A percentile compares a stretch with the other conserved stretches of the same genome.
These are phyloP conservation scores for Ceratocystis smalleyi DNA, from an alignment of 2,329 filamentous ascomycete genomes.

Conservation along the genomic window DNA sequence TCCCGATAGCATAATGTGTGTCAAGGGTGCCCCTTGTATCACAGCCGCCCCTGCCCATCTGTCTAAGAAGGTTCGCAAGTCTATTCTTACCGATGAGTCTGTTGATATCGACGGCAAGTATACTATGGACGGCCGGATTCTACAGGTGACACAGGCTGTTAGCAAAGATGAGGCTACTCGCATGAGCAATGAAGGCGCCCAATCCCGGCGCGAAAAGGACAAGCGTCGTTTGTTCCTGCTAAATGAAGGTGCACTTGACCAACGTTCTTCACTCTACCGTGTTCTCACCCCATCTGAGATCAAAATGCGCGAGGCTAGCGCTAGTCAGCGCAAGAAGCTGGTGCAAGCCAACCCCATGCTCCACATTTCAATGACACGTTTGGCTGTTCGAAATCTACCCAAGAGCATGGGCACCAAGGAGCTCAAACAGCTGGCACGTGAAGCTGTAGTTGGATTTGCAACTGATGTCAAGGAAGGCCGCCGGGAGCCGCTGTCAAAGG, in stretches of 20 bases:
- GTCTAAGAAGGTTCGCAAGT: conserved; percentile 47
- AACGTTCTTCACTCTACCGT: conserved; percentile 62
- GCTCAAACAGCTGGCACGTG: conserved; percentile 75
- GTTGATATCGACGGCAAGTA: conserved; percentile 71
- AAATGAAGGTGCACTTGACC: conserved; percentile 66
- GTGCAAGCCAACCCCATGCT: conserved; percentile 83
- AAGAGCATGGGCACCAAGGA: conserved; percentile 70
- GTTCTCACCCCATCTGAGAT: conserved; percentile 64
- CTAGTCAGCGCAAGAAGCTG: conserved; percentile 72
- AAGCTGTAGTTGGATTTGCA: conserved; percentile 89
- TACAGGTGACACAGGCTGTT: conserved; percentile 74
- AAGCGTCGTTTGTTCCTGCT: conserved; percentile 82
- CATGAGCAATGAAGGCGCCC: conserved; percentile 53
- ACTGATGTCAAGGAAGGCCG: conserved; percentile 68
- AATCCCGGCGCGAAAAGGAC: conserved; percentile 56
- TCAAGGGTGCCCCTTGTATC: conserved; percentile 56
- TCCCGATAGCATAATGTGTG: conserved; percentile 60
- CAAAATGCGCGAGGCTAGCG: conserved; percentile 75
- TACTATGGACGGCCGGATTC: conserved; percentile 75
- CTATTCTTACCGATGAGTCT: conserved; percentile 73
- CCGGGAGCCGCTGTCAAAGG: conserved; percentile 68
- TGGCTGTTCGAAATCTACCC: conserved; percentile 84
- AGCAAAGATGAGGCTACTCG: conserved; percentile 64
- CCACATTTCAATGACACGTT: conserved; percentile 74
- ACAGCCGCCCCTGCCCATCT: conserved; percentile 22